Evolutionary conservation across 75 land plant species (phyloP), one percentile per base, ranked within the genome.

Genomic region (Selaginella moellendorffii): DNA sequence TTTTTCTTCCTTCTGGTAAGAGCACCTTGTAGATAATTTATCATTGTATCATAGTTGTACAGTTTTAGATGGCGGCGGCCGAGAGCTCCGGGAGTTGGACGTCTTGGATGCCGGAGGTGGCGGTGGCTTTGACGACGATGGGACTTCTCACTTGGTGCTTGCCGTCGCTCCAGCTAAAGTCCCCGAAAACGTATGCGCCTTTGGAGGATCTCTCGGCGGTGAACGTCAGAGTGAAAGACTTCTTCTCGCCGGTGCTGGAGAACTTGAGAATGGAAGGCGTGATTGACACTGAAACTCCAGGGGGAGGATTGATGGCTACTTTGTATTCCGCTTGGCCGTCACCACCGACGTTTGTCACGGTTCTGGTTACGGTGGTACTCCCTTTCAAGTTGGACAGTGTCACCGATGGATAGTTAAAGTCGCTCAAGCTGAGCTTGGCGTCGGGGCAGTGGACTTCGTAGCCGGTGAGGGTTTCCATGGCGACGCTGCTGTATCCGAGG

Each of bases 91-190:
- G n/a, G n/a, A n/a, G n/a, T n/a, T n/a, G n/a, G n/a, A n/a, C n/a
- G n/a, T n/a, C n/a, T n/a, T n/a, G n/a, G n/a, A n/a, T n/a, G n/a
- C n/a, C n/a, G n/a, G n/a, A n/a, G n/a, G n/a, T n/a, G n/a, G n/a
- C n/a, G 14, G 14, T 14, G 10, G 46, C 46, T 36, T 36, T 36
- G 46, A 56, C 59, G 24, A 19, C 59, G n/a, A 56, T 56, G 2
- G 59, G 24, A 25, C 59, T 56, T 56, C 59, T 56, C 5, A 56
- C 59, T 19, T 56, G 59, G 24, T 56, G 59, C 19, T 56, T 56
- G 5, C 59, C 59, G n/a, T 56, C 59, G 5, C 23, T 24, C 59
- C 59, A 56, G 8, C 5, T 19, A 19, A 9, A 56, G 9, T 56
- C 21, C 9, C 59, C 59, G n/a, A 56, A 36, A 5, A 56, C 59